Base-by-base conservation (phyloP, 768 basidiomycete genomes). In the Cubamyces sp. region DNA sequence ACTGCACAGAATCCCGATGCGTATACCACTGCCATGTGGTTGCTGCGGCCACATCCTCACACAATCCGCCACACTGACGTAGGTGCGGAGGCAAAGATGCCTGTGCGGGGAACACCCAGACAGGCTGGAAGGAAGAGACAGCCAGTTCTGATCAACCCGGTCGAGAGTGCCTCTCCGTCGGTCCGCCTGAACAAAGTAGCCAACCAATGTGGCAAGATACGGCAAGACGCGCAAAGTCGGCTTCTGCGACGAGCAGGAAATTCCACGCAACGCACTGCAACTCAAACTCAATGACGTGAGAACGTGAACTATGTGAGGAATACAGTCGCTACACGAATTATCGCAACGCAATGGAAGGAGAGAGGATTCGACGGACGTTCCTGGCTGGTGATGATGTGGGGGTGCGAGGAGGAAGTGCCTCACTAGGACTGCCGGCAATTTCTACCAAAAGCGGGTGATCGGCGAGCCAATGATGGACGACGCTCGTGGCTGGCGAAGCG, bases 141-240 rank as follows among this genome's bases (percentile, higher is more conserved):
- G 14, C 5, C 41, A 15, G 39, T 55, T 60, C 46, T 60, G 52
- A 56, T 60, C 47, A 49, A 23, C 39, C 30, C 25, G 37, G 28
- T 15, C 18, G 15, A 39, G 46, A 56, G 48, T 56, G 50, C 39
- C 53, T 54, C 45, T 15, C 15, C 54, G 18, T 45, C 62, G 57
- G 56, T 28, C 30, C 56, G 56, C 56, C 9, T 58, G 51, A 63
- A 63, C 57, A 63, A 63, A 47, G 62, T 21, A 61, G 45, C 43
- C 50, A 39, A 21, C 58, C 25, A 46, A 64, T 55, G 53, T n/a
- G 58, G 63, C 47, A 48, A 45, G 34, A 28, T 42, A 40, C 37
- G 41, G 28, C 42, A 46, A 52, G 39, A 19, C 21, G 50, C 43
- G 41, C 4, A 18, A 19, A n/a, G 12, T n/a, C 47, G 45, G 41